These are phyloP conservation scores for Echeveria elegans DNA, from an alignment of 164 flowering plant genomes.

Conservation along the genomic window DNA sequence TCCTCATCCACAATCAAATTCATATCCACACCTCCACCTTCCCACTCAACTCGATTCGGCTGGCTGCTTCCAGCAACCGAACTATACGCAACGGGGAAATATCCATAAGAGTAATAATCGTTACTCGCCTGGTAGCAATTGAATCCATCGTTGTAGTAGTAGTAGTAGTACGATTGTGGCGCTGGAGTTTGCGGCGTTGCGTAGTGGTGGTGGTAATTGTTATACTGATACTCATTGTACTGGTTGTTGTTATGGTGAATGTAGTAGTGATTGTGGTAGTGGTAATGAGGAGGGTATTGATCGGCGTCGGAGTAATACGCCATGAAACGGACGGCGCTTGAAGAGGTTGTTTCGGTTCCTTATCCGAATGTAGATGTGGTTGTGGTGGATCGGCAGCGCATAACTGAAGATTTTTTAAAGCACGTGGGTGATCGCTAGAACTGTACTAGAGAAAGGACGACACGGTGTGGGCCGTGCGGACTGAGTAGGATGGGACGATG, in stretches of 20 bases:
- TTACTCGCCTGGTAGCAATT: neutral
- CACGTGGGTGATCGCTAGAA: too few species aligned
- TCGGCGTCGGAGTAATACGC: slow-evolving; percentile 7
- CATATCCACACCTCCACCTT: neutral
- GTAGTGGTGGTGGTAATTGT: neutral
- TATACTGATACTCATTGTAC: neutral
- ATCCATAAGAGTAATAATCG: too few species aligned
- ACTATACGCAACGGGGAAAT: neutral
- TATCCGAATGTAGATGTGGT: too few species aligned
- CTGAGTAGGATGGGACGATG: too few species aligned
- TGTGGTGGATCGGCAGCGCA: too few species aligned
- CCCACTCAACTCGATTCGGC: neutral
- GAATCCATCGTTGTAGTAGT: neutral
- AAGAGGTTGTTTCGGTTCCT: too few species aligned
- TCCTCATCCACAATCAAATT: neutral
- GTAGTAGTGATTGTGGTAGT: neutral
- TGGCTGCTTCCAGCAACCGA: neutral
- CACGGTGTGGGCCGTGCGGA: too few species aligned
- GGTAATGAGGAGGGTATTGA: neutral
- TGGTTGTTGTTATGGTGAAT: neutral
- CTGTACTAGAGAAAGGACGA: too few species aligned
- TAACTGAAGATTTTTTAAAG: too few species aligned
- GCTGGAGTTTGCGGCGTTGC: neutral
- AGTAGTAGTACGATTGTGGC: neutral
- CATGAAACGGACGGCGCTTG: too few species aligned